Evolutionary conservation across 129 eudicot genomes (phyloP).

Genomic region (Silybum marianum): DNA sequence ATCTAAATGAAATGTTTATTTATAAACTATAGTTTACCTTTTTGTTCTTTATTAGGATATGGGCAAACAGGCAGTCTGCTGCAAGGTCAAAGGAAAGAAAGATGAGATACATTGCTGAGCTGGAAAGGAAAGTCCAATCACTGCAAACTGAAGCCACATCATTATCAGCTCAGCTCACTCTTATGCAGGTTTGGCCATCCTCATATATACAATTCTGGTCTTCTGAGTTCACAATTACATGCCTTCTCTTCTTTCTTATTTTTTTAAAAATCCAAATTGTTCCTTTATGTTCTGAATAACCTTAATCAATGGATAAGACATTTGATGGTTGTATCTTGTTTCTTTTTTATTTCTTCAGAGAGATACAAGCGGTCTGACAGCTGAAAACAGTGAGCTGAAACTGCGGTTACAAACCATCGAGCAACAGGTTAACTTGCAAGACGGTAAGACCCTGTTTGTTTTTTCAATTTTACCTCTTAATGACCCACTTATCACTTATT

Average conservation of each 20-base stretch:
- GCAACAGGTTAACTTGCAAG: slow-evolving; percentile 86
- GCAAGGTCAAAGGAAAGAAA: slow-evolving; percentile 94
- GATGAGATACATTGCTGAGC: slow-evolving; percentile 93
- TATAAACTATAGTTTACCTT: neutral
- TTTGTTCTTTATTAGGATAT: slow-evolving; percentile 46
- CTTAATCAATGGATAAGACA: neutral
- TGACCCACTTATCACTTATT: too few species aligned
- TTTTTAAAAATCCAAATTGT: neutral
- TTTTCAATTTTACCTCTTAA: too few species aligned
- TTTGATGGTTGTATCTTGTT: neutral
- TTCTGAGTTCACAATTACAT: neutral
- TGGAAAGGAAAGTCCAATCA: slow-evolving; percentile 78
- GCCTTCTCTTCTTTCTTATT: neutral
- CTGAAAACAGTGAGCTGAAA: slow-evolving; percentile 80
- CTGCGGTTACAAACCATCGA: slow-evolving; percentile 80
- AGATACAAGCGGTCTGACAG: slow-evolving; percentile 65
- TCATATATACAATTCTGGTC: neutral
- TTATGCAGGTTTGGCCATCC: slow-evolving; percentile 60
- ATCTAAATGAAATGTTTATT: neutral
- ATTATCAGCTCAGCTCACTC: slow-evolving; percentile 70
- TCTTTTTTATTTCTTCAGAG: slow-evolving; percentile 39
- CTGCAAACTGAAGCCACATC: slow-evolving; percentile 81
- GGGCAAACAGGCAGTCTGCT: slow-evolving; percentile 94
- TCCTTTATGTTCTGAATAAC: neutral
- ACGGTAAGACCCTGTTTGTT: slow-evolving; percentile 42